Percentiles rank a stretch among this genome's conserved stretches.
Conservation (phyloP, 1,284 basidiomycete species). For the Malassezia psittaci region DNA sequence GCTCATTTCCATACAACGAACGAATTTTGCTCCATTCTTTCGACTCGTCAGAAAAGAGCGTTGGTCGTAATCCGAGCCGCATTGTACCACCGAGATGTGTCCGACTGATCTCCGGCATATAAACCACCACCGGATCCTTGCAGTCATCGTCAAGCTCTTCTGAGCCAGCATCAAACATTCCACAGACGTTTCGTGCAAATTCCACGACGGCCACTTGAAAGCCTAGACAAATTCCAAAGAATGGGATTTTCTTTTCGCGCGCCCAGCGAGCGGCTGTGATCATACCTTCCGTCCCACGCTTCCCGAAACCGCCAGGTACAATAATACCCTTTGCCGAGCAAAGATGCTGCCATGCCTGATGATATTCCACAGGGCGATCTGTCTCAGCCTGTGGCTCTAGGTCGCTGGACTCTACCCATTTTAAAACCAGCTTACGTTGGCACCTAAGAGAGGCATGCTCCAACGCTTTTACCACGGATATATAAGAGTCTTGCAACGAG, state of each 20-base stretch:
- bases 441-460: slow-evolving; percentile 93
- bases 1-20: slow-evolving; percentile 71
- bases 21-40: slow-evolving; percentile 54
- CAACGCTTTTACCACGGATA: slow-evolving; percentile 92
- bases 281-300: slow-evolving; percentile 93
- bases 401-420: slow-evolving; percentile 91
- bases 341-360: slow-evolving; percentile 86
- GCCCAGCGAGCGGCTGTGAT: slow-evolving; percentile 93
- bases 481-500: slow-evolving; percentile 92
- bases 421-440: slow-evolving; percentile 56
- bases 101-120: slow-evolving; percentile 98
- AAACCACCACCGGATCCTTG: slow-evolving; percentile 70
- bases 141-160: slow-evolving; percentile 62
- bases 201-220: slow-evolving; percentile 96
- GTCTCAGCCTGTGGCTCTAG: slow-evolving; percentile 72
- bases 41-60: slow-evolving; percentile 65
- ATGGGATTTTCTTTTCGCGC: slow-evolving; percentile 84
- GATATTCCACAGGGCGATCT: slow-evolving; percentile 74
- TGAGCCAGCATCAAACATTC: slow-evolving; percentile 66
- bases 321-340: slow-evolving; percentile 61
- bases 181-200: slow-evolving; percentile 78
- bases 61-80: slow-evolving; percentile 87
- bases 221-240: slow-evolving; percentile 91
- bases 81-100: slow-evolving; percentile 98
- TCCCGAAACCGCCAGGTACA: slow-evolving; percentile 80